Conservation (phyloP, 805 yeast species). For the Candida sakaeoensis region DNA sequence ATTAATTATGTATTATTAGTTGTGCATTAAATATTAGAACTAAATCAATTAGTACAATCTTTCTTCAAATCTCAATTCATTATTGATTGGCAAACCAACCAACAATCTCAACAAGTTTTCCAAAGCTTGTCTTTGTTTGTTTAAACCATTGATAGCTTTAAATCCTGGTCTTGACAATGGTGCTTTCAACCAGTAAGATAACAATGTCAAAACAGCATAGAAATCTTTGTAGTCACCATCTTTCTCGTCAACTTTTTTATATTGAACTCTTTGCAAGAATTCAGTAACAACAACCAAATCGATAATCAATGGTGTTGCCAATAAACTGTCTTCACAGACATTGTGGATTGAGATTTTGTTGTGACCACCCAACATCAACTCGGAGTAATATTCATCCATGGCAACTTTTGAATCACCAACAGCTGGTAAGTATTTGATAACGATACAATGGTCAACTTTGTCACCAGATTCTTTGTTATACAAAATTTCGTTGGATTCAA, state of each 20-base stretch:
- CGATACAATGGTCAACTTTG: constrained; percentile 88
- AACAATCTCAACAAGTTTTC: constrained; percentile 87
- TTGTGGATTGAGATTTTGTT: constrained; percentile 91
- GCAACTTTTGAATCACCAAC: constrained; percentile 97
- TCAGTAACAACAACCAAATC: constrained; percentile 89
- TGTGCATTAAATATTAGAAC: not conserved
- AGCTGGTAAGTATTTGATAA: constrained; percentile 88
- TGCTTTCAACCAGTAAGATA: constrained; percentile 95
- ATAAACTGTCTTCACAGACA: constrained; percentile 92
- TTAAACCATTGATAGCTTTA: constrained; percentile 87
- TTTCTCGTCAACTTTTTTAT: constrained; percentile 54
- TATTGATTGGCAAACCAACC: constrained; percentile 85
- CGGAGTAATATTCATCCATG: constrained; percentile 97
- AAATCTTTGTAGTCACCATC: constrained; percentile 55
- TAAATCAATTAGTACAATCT: constrained; percentile 43
- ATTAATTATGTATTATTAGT: not conserved
- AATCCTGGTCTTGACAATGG: constrained; percentile 90
- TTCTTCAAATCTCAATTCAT: constrained; percentile 93
- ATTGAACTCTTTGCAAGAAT: constrained; percentile 80
- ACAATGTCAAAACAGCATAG: constrained; percentile 81
- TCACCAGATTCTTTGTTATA: constrained; percentile 78
- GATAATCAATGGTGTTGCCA: constrained; percentile 92
- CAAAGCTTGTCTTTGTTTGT: constrained; percentile 89
- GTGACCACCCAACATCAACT: constrained; percentile 96
- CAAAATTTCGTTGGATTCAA: constrained; percentile 78